Base-by-base conservation (phyloP, 176 grass and related monocot genomes). In the Oryza glumipatula region DNA sequence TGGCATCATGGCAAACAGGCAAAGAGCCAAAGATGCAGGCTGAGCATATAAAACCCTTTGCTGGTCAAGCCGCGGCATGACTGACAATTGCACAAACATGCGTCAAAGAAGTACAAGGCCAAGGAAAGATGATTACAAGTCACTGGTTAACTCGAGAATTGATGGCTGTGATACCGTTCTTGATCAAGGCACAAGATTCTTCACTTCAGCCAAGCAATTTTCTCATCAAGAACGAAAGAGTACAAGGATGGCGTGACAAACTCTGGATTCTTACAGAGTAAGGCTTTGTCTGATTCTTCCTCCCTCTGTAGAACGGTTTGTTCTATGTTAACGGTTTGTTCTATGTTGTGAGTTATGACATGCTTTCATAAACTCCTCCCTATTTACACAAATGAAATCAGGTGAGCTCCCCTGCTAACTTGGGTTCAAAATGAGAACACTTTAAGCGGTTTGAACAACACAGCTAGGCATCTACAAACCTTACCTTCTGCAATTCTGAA, bases 381-480 rank as follows among this genome's bases (percentile, higher is more conserved):
- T 73, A 2, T 72, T 61, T 15, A 73, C 4, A 84, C 16, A 44
- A 35, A 28, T 61, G 65, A 77, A 77, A 77, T 69, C 35, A 72
- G 44, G 1, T 22, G 24, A 71, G 9, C 3, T 52, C 45, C 16
- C 11, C 4, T 19, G 16, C 43, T 36, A 24, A 9, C 54, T 51
- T 73, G 3, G 72, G 4, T 15, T 67, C 4, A n/a, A 60, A 45
- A 46, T 9, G 11, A 46, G 16, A 74, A 56, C 11, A 68, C 24
- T 11, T 26, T 21, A 67, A 9, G 71, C 44, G 49, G 13, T 41
- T 21, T 21, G 14, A 51, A 75, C 24, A 75, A 11, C 4, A 32
- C 28, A 51, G 2, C 15, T 7, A 56, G 6, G 10, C 63, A 54
- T 26, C 17, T 83, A 54, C 23, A 77, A 72, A 61, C 13, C 51